Evolutionary conservation across 1,284 basidiomycete species (phyloP).

Genomic region (Sanghuangporus weigelae): DNA sequence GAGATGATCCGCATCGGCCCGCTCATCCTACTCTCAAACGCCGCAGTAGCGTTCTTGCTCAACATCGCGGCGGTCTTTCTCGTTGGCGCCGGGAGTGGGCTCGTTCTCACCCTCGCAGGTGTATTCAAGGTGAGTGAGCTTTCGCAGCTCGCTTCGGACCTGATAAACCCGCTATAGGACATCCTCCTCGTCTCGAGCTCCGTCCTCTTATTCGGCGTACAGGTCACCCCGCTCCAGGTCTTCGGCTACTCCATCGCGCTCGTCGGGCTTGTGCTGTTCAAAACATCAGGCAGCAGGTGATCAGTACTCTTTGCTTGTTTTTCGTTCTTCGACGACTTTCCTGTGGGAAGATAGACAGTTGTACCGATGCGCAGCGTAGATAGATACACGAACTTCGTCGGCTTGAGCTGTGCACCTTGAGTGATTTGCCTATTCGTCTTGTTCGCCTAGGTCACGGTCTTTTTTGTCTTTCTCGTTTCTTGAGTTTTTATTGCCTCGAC

Average conservation of each 20-base stretch:
- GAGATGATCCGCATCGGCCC: conserved; percentile 66
- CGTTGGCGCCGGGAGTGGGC: conserved; percentile 81
- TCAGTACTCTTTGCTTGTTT: neutral
- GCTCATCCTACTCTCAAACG: conserved; percentile 80
- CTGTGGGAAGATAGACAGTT: neutral
- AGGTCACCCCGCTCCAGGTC: conserved; percentile 81
- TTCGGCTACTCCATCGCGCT: conserved; percentile 84
- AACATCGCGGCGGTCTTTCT: conserved; percentile 95
- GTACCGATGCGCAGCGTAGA: no score
- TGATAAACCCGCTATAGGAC: conserved; percentile 46
- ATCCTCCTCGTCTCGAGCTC: conserved; percentile 91
- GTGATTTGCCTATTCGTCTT: no score
- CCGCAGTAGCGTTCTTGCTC: conserved; percentile 82
- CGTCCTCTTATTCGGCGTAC: conserved; percentile 77
- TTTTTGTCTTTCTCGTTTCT: no score
- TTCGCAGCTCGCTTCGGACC: neutral
- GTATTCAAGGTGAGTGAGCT: conserved; percentile 79
- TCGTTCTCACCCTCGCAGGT: conserved; percentile 90
- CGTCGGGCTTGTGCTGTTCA: conserved; percentile 77
- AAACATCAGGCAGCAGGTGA: conserved; percentile 69
- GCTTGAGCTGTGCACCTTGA: no score
- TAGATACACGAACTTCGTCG: no score
- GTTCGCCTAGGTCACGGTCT: no score
- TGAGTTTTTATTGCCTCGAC: no score
- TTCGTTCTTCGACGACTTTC: neutral